Base-by-base conservation (phyloP, 208 protist genomes). In the Crithidia expoeki region DNA sequence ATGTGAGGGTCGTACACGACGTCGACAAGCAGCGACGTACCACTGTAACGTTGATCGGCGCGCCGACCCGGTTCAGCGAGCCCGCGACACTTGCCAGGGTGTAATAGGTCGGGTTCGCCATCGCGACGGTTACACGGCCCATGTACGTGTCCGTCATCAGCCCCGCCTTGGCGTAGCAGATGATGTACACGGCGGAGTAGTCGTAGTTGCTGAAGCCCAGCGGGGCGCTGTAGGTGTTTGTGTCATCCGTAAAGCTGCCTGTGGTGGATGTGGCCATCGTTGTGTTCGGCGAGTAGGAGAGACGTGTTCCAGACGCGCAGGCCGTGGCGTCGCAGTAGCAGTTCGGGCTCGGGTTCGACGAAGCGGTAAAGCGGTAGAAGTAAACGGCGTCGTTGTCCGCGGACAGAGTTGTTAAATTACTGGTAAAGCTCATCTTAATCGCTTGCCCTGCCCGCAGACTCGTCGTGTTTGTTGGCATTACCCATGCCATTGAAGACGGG, bases 101-200 rank as follows among this genome's bases (percentile, higher is more conserved):
- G 84, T 94, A 97, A 78, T 90, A 94, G n/a, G 87, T 79, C n/a
- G 93, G 93, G 63, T 97, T 85, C 7, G 88, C 81, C 74, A 86
- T 74, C 19, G 52, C 74, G 23, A 95, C 84, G 50, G 46, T 83
- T 17, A 97, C 23, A n/a, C 53, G 60, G 21, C 90, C 90, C 65
- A 93, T 75, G 76, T 94, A 97, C 40, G 85, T 90, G 47, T 75
- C 78, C 10, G 72, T 61, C 0, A 47, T 49, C n/a, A 74, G 57
- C 27, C 79, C 61, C 19, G 66, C 74, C 11, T 40, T 72, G 42
- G 47, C 57, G 78, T 97, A 97, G 76, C 93, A 97, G 21, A 92
- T 80, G 12, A 92, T 60, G 68, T 94, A 97, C 46, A 86, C 73
- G 57, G 89, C 82, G 59, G 59, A 53, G 66, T 66, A 86, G 76